These are phyloP conservation scores for Trichoderma sp. DNA, from an alignment of 2,329 filamentous ascomycete genomes.

Conservation along the genomic window DNA sequence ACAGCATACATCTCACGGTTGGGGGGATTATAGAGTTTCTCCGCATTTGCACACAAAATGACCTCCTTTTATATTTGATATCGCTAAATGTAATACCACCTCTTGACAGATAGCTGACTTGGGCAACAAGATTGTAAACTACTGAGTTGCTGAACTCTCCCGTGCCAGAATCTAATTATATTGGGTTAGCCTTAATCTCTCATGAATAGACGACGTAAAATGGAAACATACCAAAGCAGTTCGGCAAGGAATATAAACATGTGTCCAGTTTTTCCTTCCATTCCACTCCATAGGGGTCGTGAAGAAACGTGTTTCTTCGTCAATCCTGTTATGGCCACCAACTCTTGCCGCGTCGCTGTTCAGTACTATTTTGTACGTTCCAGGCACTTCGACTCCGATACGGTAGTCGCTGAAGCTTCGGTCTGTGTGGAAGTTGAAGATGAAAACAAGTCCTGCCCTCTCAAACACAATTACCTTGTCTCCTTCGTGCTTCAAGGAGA, in stretches of 20 bases:
- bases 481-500: constrained; percentile 87
- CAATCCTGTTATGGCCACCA: constrained; percentile 76
- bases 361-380: constrained; percentile 83
- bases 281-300: constrained; percentile 93
- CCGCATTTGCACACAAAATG: background rate
- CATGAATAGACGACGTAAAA: background rate
- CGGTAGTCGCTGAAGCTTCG: constrained; percentile 89
- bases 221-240: constrained; percentile 68
- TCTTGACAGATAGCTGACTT: background rate
- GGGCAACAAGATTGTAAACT: background rate
- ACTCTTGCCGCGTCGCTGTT: constrained; percentile 75
- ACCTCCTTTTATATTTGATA: background rate
- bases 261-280: constrained; percentile 80
- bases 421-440: constrained; percentile 93
- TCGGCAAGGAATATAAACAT: constrained; percentile 83
- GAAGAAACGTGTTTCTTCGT: constrained; percentile 82
- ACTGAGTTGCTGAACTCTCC: background rate
- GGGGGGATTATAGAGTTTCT: background rate
- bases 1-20: background rate
- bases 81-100: background rate
- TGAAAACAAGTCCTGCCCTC: constrained; percentile 81
- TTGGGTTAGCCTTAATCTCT: background rate
- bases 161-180: constrained; percentile 8
- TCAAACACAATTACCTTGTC: constrained; percentile 98
- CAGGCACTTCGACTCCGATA: constrained; percentile 78